A percentile compares a stretch with the other conserved stretches of the same genome.
Evolutionary conservation across 2,329 filamentous ascomycete species (phyloP).

Genomic region (Elsinoe ampelina): DNA sequence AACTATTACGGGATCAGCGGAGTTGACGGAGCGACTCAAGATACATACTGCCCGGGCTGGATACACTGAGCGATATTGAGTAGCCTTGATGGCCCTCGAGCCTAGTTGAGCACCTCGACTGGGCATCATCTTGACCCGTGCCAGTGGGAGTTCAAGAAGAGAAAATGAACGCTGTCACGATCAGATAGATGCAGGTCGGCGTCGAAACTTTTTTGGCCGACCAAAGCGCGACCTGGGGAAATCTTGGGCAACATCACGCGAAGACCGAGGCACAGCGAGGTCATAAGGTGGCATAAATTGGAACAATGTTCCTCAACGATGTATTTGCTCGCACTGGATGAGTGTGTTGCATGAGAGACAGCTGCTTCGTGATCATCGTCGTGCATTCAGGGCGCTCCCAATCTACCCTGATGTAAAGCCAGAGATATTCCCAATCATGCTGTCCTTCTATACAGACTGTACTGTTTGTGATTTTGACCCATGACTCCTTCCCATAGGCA

Average conservation of each 20-base stretch:
- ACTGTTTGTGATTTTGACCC: not conserved
- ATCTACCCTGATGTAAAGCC: no score
- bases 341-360: not conserved
- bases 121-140: conserved; percentile 34
- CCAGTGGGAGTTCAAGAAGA: not conserved
- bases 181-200: not conserved
- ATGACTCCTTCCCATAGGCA: not conserved
- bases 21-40: not conserved
- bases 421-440: not conserved
- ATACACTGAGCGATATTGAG: conserved; percentile 21
- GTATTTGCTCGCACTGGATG: no score
- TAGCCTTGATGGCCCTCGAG: conserved; percentile 17
- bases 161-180: not conserved
- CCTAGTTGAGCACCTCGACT: conserved; percentile 38
- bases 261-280: not conserved
- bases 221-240: not conserved
- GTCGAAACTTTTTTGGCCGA: conserved; percentile 13
- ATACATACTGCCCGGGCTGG: conserved; percentile 21
- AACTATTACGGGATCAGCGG: conserved; percentile 19
- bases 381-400: not conserved
- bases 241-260: conserved; percentile 7
- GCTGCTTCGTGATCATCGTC: not conserved
- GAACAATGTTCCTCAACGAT: no score
- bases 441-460: not conserved
- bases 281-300: not conserved